Conservation (phyloP, 768 basidiomycete genomes). For the Lactarius psammicola region DNA sequence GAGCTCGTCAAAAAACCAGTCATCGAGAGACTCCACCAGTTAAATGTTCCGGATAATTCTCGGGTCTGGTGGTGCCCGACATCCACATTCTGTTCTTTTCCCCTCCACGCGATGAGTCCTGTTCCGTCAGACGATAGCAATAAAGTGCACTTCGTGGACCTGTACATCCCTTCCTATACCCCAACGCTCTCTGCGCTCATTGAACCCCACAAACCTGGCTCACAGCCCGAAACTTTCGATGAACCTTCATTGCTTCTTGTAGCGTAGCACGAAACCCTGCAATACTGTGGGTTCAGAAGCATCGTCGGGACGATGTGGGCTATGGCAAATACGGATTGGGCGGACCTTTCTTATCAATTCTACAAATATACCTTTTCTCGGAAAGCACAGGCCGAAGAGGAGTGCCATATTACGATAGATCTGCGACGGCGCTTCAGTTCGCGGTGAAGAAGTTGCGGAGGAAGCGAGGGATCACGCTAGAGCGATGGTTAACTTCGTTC, state of each 20-base stretch:
- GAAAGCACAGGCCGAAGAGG: too few species aligned
- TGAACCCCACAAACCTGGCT: background rate
- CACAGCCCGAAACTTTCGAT: too few species aligned
- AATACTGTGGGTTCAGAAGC: slow-evolving; percentile 20
- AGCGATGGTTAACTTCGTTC: slow-evolving; percentile 11
- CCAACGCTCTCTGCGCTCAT: slow-evolving; percentile 17
- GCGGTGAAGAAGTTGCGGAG: slow-evolving; percentile 2
- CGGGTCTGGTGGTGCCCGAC: slow-evolving; percentile 26
- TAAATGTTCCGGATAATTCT: background rate
- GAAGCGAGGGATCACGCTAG: background rate
- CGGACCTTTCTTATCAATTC: background rate
- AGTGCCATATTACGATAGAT: background rate
- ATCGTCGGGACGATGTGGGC: slow-evolving; percentile 21
- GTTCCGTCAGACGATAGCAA: background rate
- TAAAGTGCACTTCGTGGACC: slow-evolving; percentile 1
- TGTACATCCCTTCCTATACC: slow-evolving; percentile 23
- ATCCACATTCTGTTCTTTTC: slow-evolving; percentile 3
- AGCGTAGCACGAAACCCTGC: background rate
- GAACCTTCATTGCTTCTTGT: background rate
- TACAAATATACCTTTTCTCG: background rate
- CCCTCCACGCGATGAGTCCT: slow-evolving; percentile 14
- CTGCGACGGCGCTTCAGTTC: slow-evolving; percentile 2
- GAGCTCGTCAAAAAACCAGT: slow-evolving; percentile 12
- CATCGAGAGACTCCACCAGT: background rate
- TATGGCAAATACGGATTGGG: slow-evolving; percentile 11